Conservation (phyloP, 2,329 filamentous ascomycete genomes). For the Dryadomyces sulphureus region DNA sequence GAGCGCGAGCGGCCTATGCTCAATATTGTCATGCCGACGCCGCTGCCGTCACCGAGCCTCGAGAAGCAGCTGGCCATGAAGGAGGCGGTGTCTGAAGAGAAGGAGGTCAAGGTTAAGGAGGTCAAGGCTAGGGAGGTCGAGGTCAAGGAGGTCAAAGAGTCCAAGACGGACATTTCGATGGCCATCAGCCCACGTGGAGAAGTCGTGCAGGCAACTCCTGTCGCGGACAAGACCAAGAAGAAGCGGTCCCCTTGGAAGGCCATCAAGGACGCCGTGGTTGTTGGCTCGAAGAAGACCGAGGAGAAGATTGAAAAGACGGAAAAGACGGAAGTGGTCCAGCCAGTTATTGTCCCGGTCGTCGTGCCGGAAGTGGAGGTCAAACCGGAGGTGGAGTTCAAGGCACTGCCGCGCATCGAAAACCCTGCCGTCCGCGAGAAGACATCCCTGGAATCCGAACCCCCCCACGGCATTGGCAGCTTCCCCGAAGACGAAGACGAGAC, state of each 20-base stretch:
- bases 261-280: constrained; percentile 34
- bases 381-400: constrained; percentile 14
- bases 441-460: background rate
- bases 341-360: background rate
- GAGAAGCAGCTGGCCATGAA: constrained; percentile 22
- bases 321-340: background rate
- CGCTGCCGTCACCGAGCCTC: constrained; percentile 32
- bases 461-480: background rate
- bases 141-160: no score
- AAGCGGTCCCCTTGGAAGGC: constrained; percentile 35
- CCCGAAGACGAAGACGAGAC: constrained; percentile 1
- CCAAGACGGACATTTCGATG: background rate
- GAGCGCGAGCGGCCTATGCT: constrained; percentile 42
- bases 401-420: background rate
- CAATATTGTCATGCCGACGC: constrained; percentile 47
- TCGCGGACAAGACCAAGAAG: constrained; percentile 8
- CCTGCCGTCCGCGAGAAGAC: background rate
- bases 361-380: constrained; percentile 8
- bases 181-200: constrained; percentile 22
- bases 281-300: constrained; percentile 18
- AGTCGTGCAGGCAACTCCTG: constrained; percentile 17
- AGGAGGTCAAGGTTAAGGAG: constrained; percentile 7
- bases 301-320: background rate
- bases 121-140: no score
- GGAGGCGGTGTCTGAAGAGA: constrained; percentile 5